A percentile compares a stretch with the other conserved stretches of the same genome.
phyloP scores from a whole-genome alignment of 148 eudicot species.

The Fagopyrum tataricum region DNA sequence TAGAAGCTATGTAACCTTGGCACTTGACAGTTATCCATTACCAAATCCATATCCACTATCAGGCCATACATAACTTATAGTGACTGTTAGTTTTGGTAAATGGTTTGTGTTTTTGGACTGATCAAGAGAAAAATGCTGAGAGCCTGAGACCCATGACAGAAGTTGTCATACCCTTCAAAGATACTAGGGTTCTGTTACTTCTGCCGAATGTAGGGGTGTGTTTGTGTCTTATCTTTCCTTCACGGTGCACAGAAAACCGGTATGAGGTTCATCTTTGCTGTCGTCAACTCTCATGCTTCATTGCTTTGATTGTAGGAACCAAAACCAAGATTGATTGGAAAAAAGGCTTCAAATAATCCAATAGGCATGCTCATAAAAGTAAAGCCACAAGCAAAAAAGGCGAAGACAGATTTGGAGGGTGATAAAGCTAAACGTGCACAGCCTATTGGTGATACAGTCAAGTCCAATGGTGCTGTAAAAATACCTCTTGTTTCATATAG shows the following conservation, averaged over 20 bases:
- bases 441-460: constrained; percentile 9
- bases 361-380: constrained; percentile 57
- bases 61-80: background rate
- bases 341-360: constrained; percentile 39
- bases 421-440: constrained; percentile 11
- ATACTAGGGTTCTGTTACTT: background rate
- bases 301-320: constrained; percentile 33
- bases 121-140: background rate
- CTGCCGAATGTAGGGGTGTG: background rate
- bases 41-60: background rate
- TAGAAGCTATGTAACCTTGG: background rate
- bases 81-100: background rate
- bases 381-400: constrained; percentile 72
- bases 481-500: constrained; percentile 76
- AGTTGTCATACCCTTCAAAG: background rate
- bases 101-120: background rate
- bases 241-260: background rate
- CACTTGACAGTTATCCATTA: background rate
- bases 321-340: constrained; percentile 27
- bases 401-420: constrained; percentile 28
- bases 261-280: background rate
- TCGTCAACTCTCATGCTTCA: background rate
- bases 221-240: background rate
- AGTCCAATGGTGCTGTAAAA: constrained; percentile 16
- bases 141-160: background rate